These are phyloP conservation scores for Karstenula rhodostoma DNA, from an alignment of 2,329 filamentous ascomycete genomes.

Conservation along the genomic window DNA sequence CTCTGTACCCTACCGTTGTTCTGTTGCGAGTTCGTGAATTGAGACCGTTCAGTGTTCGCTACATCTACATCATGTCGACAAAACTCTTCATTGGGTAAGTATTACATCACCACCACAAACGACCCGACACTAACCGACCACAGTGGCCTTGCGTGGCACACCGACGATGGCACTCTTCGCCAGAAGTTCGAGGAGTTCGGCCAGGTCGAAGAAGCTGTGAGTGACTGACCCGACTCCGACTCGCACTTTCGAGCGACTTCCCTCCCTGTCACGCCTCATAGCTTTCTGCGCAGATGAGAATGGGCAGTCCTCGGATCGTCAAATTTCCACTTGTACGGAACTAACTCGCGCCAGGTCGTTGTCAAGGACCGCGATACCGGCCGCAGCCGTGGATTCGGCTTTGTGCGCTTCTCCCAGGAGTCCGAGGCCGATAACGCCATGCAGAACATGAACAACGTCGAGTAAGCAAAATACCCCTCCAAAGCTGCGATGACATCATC, in stretches of 20 bases:
- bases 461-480: constrained; percentile 67
- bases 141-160: constrained; percentile 98
- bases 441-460: constrained; percentile 82
- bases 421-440: constrained; percentile 80
- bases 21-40: constrained; percentile 47
- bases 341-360: constrained; percentile 72
- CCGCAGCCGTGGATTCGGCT: constrained; percentile 96
- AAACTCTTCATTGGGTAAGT: constrained; percentile 95
- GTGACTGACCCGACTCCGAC: constrained; percentile 51
- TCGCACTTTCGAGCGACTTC: constrained; percentile 7
- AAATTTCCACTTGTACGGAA: not conserved
- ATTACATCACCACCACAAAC: not conserved
- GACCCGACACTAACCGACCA: constrained; percentile 18
- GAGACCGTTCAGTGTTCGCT: constrained; percentile 49
- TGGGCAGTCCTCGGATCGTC: not conserved
- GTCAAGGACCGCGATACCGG: constrained; percentile 98
- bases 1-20: constrained; percentile 40
- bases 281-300: not conserved
- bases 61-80: constrained; percentile 68
- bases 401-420: constrained; percentile 86
- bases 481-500: not conserved
- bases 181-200: constrained; percentile 94
- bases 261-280: not conserved
- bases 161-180: constrained; percentile 85
- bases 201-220: constrained; percentile 90